These are phyloP conservation scores for Delphinella strobiligena DNA, from an alignment of 2,329 filamentous ascomycete genomes.

Conservation along the genomic window DNA sequence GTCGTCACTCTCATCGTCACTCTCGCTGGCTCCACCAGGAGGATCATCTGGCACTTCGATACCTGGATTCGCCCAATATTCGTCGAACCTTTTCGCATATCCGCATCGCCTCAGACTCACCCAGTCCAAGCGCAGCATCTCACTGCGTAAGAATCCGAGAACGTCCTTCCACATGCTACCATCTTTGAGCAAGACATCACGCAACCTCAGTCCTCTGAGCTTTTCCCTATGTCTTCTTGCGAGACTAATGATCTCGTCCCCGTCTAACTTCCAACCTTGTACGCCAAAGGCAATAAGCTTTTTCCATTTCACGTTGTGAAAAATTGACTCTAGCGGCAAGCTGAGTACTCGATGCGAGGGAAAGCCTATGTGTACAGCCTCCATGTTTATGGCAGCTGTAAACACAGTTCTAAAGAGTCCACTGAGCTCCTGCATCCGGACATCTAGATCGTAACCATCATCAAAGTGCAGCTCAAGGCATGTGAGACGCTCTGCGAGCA, in stretches of 20 bases:
- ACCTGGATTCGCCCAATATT: constrained; percentile 28
- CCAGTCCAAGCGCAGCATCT: constrained; percentile 48
- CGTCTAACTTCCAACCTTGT: constrained; percentile 50
- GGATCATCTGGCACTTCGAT: constrained; percentile 38
- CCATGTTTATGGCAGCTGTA: constrained; percentile 45
- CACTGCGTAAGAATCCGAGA: constrained; percentile 41
- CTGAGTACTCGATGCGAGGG: constrained; percentile 44
- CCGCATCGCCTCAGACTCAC: constrained; percentile 50
- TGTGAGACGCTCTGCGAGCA: constrained; percentile 44
- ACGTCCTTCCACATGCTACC: constrained; percentile 51
- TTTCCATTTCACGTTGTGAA: constrained; percentile 50
- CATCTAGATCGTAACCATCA: constrained; percentile 43
- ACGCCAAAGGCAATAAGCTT: constrained; percentile 52
- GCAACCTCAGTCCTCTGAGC: constrained; percentile 46
- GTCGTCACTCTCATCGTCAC: constrained; percentile 24
- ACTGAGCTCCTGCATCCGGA: constrained; percentile 46
- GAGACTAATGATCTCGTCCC: constrained; percentile 48
- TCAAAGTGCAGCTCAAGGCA: constrained; percentile 54
- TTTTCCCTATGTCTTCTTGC: constrained; percentile 43
- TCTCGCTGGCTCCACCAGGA: constrained; percentile 28
- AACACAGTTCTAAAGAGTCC: constrained; percentile 47
- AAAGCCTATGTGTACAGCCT: constrained; percentile 53
- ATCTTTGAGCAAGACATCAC: constrained; percentile 49
- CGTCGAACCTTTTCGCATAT: constrained; percentile 44
- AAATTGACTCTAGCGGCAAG: constrained; percentile 47